phyloP scores from a whole-genome alignment of 2,329 filamentous ascomycete genomes.

The Tympanopsis confertula region DNA sequence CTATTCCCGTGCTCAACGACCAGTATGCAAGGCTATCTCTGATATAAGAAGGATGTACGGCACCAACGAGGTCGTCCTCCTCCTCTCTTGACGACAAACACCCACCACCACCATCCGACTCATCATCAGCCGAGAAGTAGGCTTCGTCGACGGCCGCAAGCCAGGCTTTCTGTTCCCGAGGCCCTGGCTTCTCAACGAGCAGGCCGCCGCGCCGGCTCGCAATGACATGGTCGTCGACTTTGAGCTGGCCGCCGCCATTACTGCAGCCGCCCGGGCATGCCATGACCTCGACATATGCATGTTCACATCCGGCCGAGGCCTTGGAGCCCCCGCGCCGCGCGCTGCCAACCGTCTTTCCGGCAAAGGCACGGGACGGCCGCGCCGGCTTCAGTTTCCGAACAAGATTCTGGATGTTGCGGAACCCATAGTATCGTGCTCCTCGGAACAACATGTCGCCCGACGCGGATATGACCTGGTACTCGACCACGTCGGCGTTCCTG shows the following conservation, averaged over 20 bases:
- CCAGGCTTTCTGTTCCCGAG: slow-evolving; percentile 79
- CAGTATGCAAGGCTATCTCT: slow-evolving; percentile 65
- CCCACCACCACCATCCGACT: slow-evolving; percentile 8
- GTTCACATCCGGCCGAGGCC: slow-evolving; percentile 42
- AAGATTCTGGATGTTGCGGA: slow-evolving; percentile 95
- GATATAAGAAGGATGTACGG: slow-evolving; percentile 55
- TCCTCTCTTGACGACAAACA: slow-evolving; percentile 10
- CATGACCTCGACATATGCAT: slow-evolving; percentile 97
- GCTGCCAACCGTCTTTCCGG: slow-evolving; percentile 49
- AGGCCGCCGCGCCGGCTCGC: slow-evolving; percentile 31
- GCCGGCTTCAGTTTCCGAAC: slow-evolving; percentile 83
- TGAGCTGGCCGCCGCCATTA: slow-evolving; percentile 92
- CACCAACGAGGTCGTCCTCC: slow-evolving; percentile 26
- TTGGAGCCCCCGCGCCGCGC: slow-evolving; percentile 40
- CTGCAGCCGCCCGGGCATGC: slow-evolving; percentile 97
- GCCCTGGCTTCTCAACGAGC: slow-evolving; percentile 45
- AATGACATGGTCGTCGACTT: slow-evolving; percentile 66
- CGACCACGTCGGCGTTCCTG: slow-evolving; percentile 81
- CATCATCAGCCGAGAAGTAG: slow-evolving; percentile 68
- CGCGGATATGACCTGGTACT: slow-evolving; percentile 59
- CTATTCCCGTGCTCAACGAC: slow-evolving; percentile 60
- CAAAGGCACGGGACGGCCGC: slow-evolving; percentile 67
- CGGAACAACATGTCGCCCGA: slow-evolving; percentile 53
- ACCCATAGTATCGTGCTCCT: slow-evolving; percentile 88
- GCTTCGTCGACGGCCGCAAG: slow-evolving; percentile 73